Base-by-base conservation (phyloP, 2,329 filamentous ascomycete genomes). In the Lasiodiplodia theobromae region DNA sequence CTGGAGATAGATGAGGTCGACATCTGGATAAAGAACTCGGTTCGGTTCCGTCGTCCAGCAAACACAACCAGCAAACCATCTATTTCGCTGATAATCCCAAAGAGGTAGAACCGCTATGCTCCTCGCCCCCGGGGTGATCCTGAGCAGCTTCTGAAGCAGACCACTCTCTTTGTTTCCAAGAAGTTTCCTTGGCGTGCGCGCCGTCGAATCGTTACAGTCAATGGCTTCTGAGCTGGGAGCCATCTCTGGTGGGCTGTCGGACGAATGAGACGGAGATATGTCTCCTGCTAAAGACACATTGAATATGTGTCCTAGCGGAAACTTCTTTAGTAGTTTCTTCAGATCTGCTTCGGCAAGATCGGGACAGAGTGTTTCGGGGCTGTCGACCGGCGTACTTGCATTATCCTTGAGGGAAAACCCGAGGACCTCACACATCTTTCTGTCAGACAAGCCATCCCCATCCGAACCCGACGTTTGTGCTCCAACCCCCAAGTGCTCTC, bases 101-200 rank as follows among this genome's bases (percentile, higher is more conserved):
- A 82, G 63, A 0, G 80, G 79, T 68, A 80, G 79, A 12, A 81
- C 70, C 0, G 80, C 74, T 2, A 82, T 68, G 66, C 77, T 80
- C 34, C 77, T 75, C 8, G 79, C 80, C 40, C 72, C 74, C 0
- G 79, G 79, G 12, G 58, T 52, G 31, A 52, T 21, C 16, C 49
- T 38, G 11, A 56, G 51, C 6, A 68, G 12, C 49, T 37, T 68
- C 21, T 68, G 34, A 14, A 58, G 28, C 5, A 52, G 51, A 18
- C 10, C 3, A 12, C 21, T 25, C 28, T 23, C 40, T 34, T 34
- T 54, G 23, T 28, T 16, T 34, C 16, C 5, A 12, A 14, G 18
- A n/a, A 5, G 6, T 21, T 10, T 31, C 12, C 18, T 7, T 34
- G 23, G 25, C 16, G 7, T 5, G 12, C 18, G 10, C n/a, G 21